Evolutionary conservation across 1,139 yeast genomes (phyloP).

Genomic region (Candida sp.): DNA sequence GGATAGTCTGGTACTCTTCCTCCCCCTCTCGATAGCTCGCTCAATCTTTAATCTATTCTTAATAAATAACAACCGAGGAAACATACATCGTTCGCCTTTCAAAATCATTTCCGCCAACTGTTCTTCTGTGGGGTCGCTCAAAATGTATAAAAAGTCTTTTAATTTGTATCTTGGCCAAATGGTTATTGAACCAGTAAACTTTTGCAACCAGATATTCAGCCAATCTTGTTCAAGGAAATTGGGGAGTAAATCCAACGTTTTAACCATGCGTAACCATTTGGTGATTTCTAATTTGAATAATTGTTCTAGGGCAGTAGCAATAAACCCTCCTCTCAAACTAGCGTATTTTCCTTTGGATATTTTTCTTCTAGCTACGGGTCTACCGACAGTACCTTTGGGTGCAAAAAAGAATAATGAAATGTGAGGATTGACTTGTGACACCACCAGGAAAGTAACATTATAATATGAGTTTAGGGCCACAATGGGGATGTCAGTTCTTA

Average conservation of each 20-base stretch:
- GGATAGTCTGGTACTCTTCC: conserved; percentile 19
- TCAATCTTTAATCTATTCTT: conserved; percentile 63
- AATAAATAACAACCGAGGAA: conserved; percentile 63
- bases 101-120: conserved; percentile 52
- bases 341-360: conserved; percentile 35
- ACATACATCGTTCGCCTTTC: conserved; percentile 66
- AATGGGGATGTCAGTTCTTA: conserved; percentile 70
- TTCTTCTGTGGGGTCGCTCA: conserved; percentile 66
- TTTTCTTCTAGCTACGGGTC: conserved; percentile 68
- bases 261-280: conserved; percentile 71
- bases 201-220: conserved; percentile 75
- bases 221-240: conserved; percentile 73
- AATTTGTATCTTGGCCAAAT: conserved; percentile 68
- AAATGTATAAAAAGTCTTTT: conserved; percentile 59
- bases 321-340: conserved; percentile 69
- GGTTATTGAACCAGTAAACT: conserved; percentile 72
- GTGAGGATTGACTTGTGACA: conserved; percentile 83
- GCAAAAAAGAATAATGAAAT: conserved; percentile 74
- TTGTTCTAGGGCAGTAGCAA: conserved; percentile 71
- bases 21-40: conserved; percentile 57
- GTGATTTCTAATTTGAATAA: conserved; percentile 67
- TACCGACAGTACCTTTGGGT: conserved; percentile 78
- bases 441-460: conserved; percentile 73
- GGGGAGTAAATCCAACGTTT: conserved; percentile 66
- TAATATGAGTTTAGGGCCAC: conserved; percentile 71